phyloP scores from a whole-genome alignment of 1,139 yeast genomes.

The Saccharomyces hybrid region DNA sequence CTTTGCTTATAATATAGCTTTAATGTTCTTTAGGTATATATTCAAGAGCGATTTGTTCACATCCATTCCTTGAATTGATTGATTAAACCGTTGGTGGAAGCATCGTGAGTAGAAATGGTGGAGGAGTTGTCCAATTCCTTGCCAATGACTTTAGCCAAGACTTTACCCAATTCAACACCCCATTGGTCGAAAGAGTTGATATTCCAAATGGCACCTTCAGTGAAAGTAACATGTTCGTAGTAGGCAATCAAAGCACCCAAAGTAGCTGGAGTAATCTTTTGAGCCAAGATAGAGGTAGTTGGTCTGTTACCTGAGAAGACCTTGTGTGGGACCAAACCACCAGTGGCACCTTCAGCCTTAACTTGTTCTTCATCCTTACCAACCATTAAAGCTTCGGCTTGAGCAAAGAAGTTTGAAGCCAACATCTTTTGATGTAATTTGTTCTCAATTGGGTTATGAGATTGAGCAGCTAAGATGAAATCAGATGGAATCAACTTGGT shows the following conservation, averaged over 20 bases:
- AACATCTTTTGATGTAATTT: constrained; percentile 95
- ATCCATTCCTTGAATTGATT: constrained; percentile 93
- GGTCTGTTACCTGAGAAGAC: constrained; percentile 97
- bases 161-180: constrained; percentile 99
- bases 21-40: constrained; percentile 1
- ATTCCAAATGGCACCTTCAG: constrained; percentile 99
- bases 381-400: constrained; percentile 94
- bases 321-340: constrained; percentile 87
- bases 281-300: constrained; percentile 92
- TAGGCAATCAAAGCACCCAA: constrained; percentile 94
- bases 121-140: constrained; percentile 64
- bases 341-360: constrained; percentile 82
- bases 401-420: constrained; percentile 97
- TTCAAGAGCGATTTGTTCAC: constrained; percentile 17
- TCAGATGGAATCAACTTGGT: constrained; percentile 96
- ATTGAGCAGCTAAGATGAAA: constrained; percentile 92
- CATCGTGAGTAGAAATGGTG: constrained; percentile 66
- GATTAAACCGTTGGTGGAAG: constrained; percentile 84
- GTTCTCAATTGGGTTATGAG: constrained; percentile 93
- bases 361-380: constrained; percentile 87
- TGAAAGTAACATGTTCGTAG: constrained; percentile 94
- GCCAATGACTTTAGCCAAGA: constrained; percentile 91
- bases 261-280: constrained; percentile 92
- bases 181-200: constrained; percentile 98
- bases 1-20: background rate